A percentile compares a stretch with the other conserved stretches of the same genome.
These are phyloP conservation scores for Fusarium hostae DNA, from an alignment of 2,329 filamentous ascomycete species.

Conservation along the genomic window DNA sequence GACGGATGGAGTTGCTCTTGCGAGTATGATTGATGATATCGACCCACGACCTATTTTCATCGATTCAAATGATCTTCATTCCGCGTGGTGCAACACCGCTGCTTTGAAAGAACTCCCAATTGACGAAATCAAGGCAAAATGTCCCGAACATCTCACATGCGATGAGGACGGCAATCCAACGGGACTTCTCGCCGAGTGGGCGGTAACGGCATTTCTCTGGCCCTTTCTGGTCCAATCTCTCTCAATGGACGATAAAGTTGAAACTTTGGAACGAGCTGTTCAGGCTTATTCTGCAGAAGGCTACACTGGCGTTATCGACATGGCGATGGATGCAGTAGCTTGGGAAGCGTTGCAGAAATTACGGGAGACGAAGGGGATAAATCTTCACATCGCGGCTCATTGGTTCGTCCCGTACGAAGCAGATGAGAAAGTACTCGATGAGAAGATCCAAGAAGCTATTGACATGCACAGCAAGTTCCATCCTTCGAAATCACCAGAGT, in stretches of 20 bases:
- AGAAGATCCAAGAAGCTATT: slow-evolving; percentile 58
- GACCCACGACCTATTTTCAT: slow-evolving; percentile 62
- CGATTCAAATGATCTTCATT: slow-evolving; percentile 62
- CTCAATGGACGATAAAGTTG: slow-evolving; percentile 54
- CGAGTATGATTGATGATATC: slow-evolving; percentile 56
- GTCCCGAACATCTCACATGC: slow-evolving; percentile 57
- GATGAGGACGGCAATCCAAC: slow-evolving; percentile 56
- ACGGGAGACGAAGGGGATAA: slow-evolving; percentile 46
- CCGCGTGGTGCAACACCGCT: slow-evolving; percentile 61
- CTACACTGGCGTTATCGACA: slow-evolving; percentile 62
- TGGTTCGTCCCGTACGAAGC: slow-evolving; percentile 54
- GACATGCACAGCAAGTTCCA: slow-evolving; percentile 50
- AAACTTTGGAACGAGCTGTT: slow-evolving; percentile 56
- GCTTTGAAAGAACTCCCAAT: slow-evolving; percentile 59
- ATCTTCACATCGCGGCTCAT: slow-evolving; percentile 60
- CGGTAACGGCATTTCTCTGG: slow-evolving; percentile 59
- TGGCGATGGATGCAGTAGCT: slow-evolving; percentile 63
- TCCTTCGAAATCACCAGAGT: slow-evolving; percentile 41
- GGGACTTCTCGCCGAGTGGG: slow-evolving; percentile 59
- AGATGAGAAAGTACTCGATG: slow-evolving; percentile 49
- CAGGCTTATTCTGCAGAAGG: slow-evolving; percentile 57
- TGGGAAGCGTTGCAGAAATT: slow-evolving; percentile 57
- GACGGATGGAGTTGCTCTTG: slow-evolving; percentile 51
- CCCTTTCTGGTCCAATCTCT: slow-evolving; percentile 56
- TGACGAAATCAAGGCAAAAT: slow-evolving; percentile 53